Base-by-base conservation (phyloP, 352 stramenopile species). In the Phytophthora sansomeana region DNA sequence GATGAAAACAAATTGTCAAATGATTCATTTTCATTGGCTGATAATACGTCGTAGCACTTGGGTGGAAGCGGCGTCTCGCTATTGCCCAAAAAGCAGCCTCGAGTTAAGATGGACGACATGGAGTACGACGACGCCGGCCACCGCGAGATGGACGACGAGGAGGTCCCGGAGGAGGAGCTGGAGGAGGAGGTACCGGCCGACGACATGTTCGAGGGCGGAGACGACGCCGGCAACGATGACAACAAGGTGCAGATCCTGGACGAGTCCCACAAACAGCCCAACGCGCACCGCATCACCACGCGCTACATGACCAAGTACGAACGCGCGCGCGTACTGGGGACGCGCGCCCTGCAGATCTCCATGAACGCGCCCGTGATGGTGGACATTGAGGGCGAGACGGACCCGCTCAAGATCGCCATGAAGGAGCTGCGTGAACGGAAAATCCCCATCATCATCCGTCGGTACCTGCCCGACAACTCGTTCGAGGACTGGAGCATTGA, bases 221-320 rank as follows among this genome's bases (percentile, higher is more conserved):
- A 92, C 9, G 83, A 93, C 24, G 72, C 57, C 44, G 56, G 42
- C 16, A 53, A 73, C 30, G 77, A 92, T 21, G 83, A 95, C 47
- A 71, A 62, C 50, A 91, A 91, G 62, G 64, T 94, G 39, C 83
- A 88, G 62, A 76, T 96, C 61, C 73, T 94, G 17, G 86, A 96
- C 72, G 87, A 94, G 63, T 94, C 84, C 19, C 85, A 96, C 69
- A 93, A 92, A 56, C 80, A 93, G 67, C 85, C 88, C 14, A 96
- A 96, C 68, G 79, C 78, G 17, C 83, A 95, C 55, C 85, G 96
- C 63, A 98, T 99, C 63, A 99, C 98, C 24, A 99, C 97, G 8
- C 83, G 90, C 38, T 99, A 99, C 85, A 98, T 99, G 85, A 99
- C 98, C 49, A 99, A 99, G 86, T 99, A 99, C 81, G 98, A 99